phyloP scores from a whole-genome alignment of 2,329 filamentous ascomycete species.

The Apiospora sp. region DNA sequence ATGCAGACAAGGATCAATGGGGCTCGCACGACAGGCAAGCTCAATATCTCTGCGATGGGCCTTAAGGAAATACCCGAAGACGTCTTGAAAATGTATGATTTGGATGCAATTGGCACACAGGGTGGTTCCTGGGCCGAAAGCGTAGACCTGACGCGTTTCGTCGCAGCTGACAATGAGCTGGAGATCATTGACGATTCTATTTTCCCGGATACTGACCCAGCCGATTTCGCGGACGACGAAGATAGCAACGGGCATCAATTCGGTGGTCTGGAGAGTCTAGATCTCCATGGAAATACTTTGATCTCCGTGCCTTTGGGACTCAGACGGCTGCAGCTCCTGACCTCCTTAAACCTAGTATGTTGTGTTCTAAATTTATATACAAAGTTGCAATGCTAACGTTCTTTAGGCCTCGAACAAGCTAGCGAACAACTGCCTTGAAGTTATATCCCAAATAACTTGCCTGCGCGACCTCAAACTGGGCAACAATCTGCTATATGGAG shows the following conservation, averaged over 20 bases:
- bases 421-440: constrained; percentile 72
- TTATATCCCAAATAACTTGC: constrained; percentile 75
- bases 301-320: constrained; percentile 77
- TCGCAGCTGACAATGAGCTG: constrained; percentile 90
- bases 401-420: constrained; percentile 81
- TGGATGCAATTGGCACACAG: constrained; percentile 69
- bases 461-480: constrained; percentile 84
- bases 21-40: constrained; percentile 78
- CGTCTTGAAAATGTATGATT: constrained; percentile 89
- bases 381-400: background rate
- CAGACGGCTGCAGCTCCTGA: constrained; percentile 75
- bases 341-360: constrained; percentile 81
- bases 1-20: constrained; percentile 75
- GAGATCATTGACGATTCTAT: constrained; percentile 74
- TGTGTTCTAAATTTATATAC: background rate
- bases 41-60: constrained; percentile 88
- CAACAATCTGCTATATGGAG: constrained; percentile 76
- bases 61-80: constrained; percentile 82
- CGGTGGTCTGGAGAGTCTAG: constrained; percentile 79
- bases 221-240: constrained; percentile 68
- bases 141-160: constrained; percentile 83
- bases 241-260: constrained; percentile 78
- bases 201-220: constrained; percentile 76
- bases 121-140: constrained; percentile 87
- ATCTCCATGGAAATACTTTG: constrained; percentile 86